Evolutionary conservation across 768 basidiomycete species (phyloP), one percentile per base, ranked within the genome.

Genomic region (Suillus clintonianus): DNA sequence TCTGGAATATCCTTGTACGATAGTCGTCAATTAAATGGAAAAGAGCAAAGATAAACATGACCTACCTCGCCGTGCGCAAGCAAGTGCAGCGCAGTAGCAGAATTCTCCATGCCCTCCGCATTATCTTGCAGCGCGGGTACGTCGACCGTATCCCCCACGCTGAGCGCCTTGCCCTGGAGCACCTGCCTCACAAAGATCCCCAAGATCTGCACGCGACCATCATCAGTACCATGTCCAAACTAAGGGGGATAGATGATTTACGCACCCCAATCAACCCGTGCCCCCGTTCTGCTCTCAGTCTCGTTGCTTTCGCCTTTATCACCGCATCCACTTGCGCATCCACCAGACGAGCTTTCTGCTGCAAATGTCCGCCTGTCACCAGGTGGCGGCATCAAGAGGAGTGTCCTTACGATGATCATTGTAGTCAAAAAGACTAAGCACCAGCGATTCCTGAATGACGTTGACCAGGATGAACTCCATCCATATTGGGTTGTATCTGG

Each of bases 401-500:
- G 85, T 82, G 70, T 93, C 83, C 76, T 91, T 93, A 63, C 91
- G 86, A 74, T 91, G 92, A 22, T 96, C 95, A 69, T 97, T 99
- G 80, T 87, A 97, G 73, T 99, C 97, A 65, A 85, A 85, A 41
- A 98, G 75, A 45, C 81, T 83, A 59, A 99, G 78, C 19, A 88
- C 78, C 42, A 99, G 82, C 14, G 85, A 80, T 63, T 98, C 97
- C 39, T 85, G 85, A 37, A 99, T 80, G 10, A 85, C 84, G 73
- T 92, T 94, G 79, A 99, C 79, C 51, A 99, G 83, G 59, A 99
- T 73, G 77, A 92, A 96, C 71, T 99, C 97, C 74, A 87, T 83
- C 95, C 95, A 99, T n/a, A 89, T 87, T 1, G 97, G 97, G 72
- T 94, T 94, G 70, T 85, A 83, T 14, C 92, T 96, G 60, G 56